Evolutionary conservation across 2,329 filamentous ascomycete species (phyloP).

Genomic region (Stachybotrys chartarum): DNA sequence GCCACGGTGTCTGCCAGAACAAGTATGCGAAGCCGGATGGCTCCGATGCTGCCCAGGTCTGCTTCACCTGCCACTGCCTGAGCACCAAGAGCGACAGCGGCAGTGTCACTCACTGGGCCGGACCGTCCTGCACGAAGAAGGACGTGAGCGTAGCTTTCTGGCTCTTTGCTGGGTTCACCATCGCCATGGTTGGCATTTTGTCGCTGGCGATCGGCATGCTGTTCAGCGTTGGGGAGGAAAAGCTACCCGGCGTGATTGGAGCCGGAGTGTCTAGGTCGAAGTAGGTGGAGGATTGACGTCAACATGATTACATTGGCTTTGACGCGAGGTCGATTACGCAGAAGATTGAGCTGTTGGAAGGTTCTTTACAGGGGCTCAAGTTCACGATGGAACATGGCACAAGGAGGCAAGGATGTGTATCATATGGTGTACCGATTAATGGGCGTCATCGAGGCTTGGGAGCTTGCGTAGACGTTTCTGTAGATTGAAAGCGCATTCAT

Average conservation of each 20-base stretch:
- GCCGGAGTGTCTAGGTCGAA: slow-evolving; percentile 79
- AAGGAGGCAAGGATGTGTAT: slow-evolving; percentile 3
- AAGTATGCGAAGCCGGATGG: slow-evolving; percentile 47
- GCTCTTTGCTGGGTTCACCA: slow-evolving; percentile 69
- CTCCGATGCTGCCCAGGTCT: slow-evolving; percentile 37
- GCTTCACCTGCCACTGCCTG: slow-evolving; percentile 74
- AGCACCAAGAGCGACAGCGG: slow-evolving; percentile 48
- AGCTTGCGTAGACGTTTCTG: slow-evolving; percentile 19
- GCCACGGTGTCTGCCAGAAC: slow-evolving; percentile 69
- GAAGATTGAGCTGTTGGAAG: neutral
- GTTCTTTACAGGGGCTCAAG: neutral
- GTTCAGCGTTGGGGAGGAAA: slow-evolving; percentile 76
- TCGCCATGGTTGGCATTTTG: slow-evolving; percentile 62
- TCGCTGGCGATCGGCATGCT: slow-evolving; percentile 69
- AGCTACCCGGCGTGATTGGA: slow-evolving; percentile 90
- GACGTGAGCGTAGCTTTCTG: slow-evolving; percentile 87
- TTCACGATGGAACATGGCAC: neutral
- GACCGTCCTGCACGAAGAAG: slow-evolving; percentile 80
- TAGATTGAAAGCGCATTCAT: slow-evolving; percentile 16
- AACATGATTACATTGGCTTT: neutral
- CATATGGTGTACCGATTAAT: slow-evolving; percentile 6
- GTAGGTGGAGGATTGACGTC: slow-evolving; percentile 20
- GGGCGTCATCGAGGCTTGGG: slow-evolving; percentile 7
- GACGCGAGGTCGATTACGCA: neutral
- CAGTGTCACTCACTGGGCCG: slow-evolving; percentile 72